Evolutionary conservation across 495 filamentous ascomycete genomes (phyloP).

Genomic region (Bryoglossum gracile): DNA sequence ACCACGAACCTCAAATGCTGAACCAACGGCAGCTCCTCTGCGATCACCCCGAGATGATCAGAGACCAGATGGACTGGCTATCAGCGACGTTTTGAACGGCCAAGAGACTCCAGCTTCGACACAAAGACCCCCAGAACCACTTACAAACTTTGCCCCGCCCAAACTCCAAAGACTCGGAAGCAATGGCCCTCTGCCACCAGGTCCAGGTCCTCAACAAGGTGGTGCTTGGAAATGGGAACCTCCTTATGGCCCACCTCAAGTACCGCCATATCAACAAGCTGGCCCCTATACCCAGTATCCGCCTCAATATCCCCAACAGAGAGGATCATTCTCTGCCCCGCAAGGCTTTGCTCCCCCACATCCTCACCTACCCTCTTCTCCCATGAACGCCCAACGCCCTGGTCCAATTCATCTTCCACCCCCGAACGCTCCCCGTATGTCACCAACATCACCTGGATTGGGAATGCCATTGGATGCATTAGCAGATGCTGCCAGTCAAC

Average conservation of each 20-base stretch:
- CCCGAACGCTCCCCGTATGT: conserved; percentile 8
- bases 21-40: conserved; percentile 20
- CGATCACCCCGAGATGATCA: neutral
- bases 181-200: conserved; percentile 11
- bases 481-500: conserved; percentile 23
- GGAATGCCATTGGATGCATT: conserved; percentile 19
- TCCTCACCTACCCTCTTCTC: conserved; percentile 22
- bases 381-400: conserved; percentile 15
- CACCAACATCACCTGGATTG: conserved; percentile 15
- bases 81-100: conserved; percentile 16
- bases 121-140: conserved; percentile 3
- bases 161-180: conserved; percentile 10
- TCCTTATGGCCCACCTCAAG: conserved; percentile 30
- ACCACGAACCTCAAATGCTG: conserved; percentile 15
- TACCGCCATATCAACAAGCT: conserved; percentile 9
- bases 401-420: conserved; percentile 16
- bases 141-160: neutral
- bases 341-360: conserved; percentile 24
- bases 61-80: conserved; percentile 16
- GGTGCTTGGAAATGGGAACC: conserved; percentile 40
- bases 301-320: conserved; percentile 4
- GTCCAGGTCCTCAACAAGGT: conserved; percentile 22
- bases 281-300: conserved; percentile 9
- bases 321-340: conserved; percentile 21
- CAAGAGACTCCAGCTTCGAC: conserved; percentile 9